These are phyloP conservation scores for Suillus brevipes DNA, from an alignment of 768 basidiomycete genomes.

Conservation along the genomic window DNA sequence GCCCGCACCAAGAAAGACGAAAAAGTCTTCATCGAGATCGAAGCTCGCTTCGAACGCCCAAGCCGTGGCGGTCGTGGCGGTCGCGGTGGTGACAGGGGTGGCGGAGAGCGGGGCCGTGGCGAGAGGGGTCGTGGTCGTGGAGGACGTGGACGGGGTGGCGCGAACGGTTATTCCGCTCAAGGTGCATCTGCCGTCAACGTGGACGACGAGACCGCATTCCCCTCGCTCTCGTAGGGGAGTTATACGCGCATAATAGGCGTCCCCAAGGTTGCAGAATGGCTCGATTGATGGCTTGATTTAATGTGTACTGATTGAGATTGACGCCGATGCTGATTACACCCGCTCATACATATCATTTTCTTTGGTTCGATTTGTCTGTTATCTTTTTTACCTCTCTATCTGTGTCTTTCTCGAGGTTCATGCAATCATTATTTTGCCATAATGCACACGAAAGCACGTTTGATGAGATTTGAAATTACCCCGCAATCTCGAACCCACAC, in stretches of 20 bases:
- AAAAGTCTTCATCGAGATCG: slow-evolving; percentile 91
- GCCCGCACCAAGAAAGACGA: slow-evolving; percentile 78
- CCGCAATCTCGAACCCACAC: background rate
- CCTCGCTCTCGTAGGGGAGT: slow-evolving; percentile 63
- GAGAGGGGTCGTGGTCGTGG: slow-evolving; percentile 44
- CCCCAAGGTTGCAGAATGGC: slow-evolving; percentile 6
- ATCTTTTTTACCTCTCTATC: background rate
- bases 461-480: slow-evolving; percentile 12
- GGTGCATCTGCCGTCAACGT: slow-evolving; percentile 56
- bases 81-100: slow-evolving; percentile 48
- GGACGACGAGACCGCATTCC: slow-evolving; percentile 86
- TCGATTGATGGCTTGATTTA: slow-evolving; percentile 4
- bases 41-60: slow-evolving; percentile 85
- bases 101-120: slow-evolving; percentile 44
- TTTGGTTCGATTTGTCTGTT: background rate
- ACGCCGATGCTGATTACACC: slow-evolving; percentile 3
- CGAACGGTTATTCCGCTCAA: slow-evolving; percentile 32
- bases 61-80: slow-evolving; percentile 63
- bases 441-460: background rate
- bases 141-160: slow-evolving; percentile 45
- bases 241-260: slow-evolving; percentile 4
- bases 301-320: slow-evolving; percentile 3
- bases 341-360: slow-evolving; percentile 7
- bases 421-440: slow-evolving; percentile 7
- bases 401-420: slow-evolving; percentile 6